phyloP scores from a whole-genome alignment of 371 early-diverging fungal species.

The Cokeromyces recurvatus region DNA sequence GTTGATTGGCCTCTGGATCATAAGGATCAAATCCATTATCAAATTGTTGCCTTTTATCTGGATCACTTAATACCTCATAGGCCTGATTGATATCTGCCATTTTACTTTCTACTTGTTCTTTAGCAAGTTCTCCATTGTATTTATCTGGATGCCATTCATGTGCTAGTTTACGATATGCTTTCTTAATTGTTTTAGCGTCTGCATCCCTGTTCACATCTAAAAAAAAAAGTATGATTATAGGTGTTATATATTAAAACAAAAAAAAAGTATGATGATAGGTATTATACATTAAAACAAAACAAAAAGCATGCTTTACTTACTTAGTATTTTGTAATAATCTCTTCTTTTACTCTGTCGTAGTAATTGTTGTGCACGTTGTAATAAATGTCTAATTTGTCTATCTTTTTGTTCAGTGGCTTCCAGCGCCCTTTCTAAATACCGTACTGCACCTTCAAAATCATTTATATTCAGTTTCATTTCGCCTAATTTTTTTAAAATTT shows the following conservation, averaged over 20 bases:
- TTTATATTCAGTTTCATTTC: slow-evolving; percentile 64
- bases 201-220: slow-evolving; percentile 79
- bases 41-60: slow-evolving; percentile 66
- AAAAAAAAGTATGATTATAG: not conserved
- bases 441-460: slow-evolving; percentile 71
- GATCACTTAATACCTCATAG: slow-evolving; percentile 83
- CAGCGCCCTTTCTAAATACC: slow-evolving; percentile 69
- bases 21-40: slow-evolving; percentile 95
- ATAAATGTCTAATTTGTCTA: slow-evolving; percentile 50
- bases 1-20: slow-evolving; percentile 65
- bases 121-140: slow-evolving; percentile 69
- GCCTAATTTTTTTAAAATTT: slow-evolving; percentile 67
- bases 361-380: slow-evolving; percentile 65
- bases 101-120: slow-evolving; percentile 77
- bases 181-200: slow-evolving; percentile 77
- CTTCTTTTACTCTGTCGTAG: slow-evolving; percentile 67
- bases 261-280: not conserved
- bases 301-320: slow-evolving; percentile 14
- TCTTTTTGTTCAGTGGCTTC: slow-evolving; percentile 56
- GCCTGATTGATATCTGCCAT: slow-evolving; percentile 93
- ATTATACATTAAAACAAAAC: too few relatives aligned
- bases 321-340: slow-evolving; percentile 95
- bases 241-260: not conserved
- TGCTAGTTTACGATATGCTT: slow-evolving; percentile 86
- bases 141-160: slow-evolving; percentile 87